Evolutionary conservation across 2,329 filamentous ascomycete species (phyloP).

Genomic region (Thielaviopsis musarum): DNA sequence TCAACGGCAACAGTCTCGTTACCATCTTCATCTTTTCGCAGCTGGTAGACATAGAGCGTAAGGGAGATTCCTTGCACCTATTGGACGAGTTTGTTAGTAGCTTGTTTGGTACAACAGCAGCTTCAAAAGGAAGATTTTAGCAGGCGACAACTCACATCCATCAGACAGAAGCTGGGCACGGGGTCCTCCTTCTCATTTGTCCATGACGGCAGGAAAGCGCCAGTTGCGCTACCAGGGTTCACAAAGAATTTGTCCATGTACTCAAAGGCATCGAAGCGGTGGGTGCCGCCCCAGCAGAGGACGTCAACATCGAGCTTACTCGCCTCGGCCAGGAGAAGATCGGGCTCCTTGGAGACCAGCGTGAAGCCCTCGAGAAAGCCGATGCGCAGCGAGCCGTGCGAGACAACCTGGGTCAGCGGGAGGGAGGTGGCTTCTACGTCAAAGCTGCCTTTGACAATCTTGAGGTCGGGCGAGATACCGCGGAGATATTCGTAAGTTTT

Average conservation of each 20-base stretch:
- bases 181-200: conserved; percentile 49
- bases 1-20: conserved; percentile 68
- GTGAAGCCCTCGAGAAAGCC: conserved; percentile 54
- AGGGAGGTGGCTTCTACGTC: conserved; percentile 50
- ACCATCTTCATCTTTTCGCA: conserved; percentile 61
- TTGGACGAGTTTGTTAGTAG: background rate
- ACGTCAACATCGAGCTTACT: conserved; percentile 54
- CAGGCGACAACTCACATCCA: conserved; percentile 62
- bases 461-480: conserved; percentile 53
- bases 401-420: conserved; percentile 48
- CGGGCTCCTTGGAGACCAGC: conserved; percentile 48
- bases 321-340: conserved; percentile 49
- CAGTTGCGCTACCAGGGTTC: conserved; percentile 50
- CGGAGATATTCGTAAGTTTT: conserved; percentile 68
- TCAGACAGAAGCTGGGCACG: conserved; percentile 83
- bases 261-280: conserved; percentile 54
- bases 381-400: conserved; percentile 46
- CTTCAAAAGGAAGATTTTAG: background rate
- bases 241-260: conserved; percentile 62
- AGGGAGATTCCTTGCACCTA: conserved; percentile 92
- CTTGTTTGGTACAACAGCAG: background rate
- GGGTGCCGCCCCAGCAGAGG: conserved; percentile 51
- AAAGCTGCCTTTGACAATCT: conserved; percentile 51
- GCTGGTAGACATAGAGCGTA: conserved; percentile 85
- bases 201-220: conserved; percentile 43